Evolutionary conservation across 176 grass and related monocot genomes (phyloP).

Genomic region (Oryza coarctata): DNA sequence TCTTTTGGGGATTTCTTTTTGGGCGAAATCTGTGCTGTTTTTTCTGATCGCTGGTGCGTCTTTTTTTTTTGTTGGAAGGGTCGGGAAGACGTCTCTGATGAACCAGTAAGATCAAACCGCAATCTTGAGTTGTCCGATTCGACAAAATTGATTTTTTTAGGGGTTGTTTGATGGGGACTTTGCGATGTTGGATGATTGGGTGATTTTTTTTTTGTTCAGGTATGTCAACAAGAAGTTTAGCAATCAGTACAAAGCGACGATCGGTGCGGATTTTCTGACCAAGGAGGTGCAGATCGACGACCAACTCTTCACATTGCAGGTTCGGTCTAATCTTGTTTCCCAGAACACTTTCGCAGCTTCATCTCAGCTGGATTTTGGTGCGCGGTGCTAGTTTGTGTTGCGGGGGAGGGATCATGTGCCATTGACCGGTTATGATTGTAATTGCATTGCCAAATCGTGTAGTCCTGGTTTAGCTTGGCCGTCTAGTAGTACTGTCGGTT

Average conservation of each 20-base stretch:
- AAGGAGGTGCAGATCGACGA: slow-evolving; percentile 95
- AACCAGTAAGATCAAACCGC: slow-evolving; percentile 65
- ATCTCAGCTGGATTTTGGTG: neutral
- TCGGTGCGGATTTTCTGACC: slow-evolving; percentile 90
- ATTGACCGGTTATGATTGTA: neutral
- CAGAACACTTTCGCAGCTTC: neutral
- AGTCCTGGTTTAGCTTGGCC: neutral
- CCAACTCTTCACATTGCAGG: slow-evolving; percentile 87
- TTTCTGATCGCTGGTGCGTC: neutral
- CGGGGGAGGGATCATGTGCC: neutral
- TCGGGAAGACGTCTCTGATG: slow-evolving; percentile 95
- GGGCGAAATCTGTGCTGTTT: neutral
- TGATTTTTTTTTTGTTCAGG: slow-evolving; percentile 33
- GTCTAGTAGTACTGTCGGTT: neutral
- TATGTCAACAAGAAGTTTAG: slow-evolving; percentile 95
- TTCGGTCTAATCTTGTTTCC: slow-evolving; percentile 17
- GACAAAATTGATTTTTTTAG: neutral
- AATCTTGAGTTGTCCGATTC: neutral
- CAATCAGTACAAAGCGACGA: slow-evolving; percentile 95
- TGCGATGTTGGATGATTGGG: neutral
- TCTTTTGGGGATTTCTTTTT: neutral
- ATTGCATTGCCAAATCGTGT: neutral
- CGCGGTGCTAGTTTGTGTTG: neutral
- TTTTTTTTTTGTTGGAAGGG: slow-evolving; percentile 44
- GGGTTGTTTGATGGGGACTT: neutral